These are phyloP conservation scores for Exophiala spinifera DNA, from an alignment of 2,329 filamentous ascomycete genomes.

Conservation along the genomic window DNA sequence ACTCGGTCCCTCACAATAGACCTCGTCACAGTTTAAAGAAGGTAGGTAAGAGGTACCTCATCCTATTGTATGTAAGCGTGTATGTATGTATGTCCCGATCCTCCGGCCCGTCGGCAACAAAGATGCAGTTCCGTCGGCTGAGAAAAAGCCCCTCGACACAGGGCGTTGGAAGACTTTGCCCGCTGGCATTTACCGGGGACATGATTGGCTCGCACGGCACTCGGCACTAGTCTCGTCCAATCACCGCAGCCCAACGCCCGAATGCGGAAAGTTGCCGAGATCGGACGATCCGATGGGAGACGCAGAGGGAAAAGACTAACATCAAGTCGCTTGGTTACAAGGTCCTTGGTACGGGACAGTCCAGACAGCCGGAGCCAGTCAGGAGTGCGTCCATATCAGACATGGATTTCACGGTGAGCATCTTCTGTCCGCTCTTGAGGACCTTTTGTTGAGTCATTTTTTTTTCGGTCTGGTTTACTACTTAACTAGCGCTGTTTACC, in stretches of 20 bases:
- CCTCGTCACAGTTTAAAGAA: too few species aligned
- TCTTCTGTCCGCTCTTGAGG: background rate
- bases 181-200: background rate
- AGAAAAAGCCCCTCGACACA: background rate
- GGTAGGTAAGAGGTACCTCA: too few species aligned
- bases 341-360: background rate
- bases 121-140: background rate
- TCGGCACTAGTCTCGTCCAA: background rate
- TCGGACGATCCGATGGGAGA: background rate
- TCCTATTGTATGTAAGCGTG: too few species aligned
- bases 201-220: background rate
- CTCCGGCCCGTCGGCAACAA: background rate
- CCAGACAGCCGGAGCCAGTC: background rate
- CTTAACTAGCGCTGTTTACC: too few species aligned
- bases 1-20: too few species aligned
- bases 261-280: background rate
- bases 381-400: background rate
- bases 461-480: background rate
- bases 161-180: background rate
- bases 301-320: background rate
- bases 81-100: too few species aligned
- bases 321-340: background rate
- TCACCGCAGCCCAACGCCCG: background rate
- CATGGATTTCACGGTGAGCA: too few species aligned
- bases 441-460: background rate